Conservation (phyloP, 2,329 filamentous ascomycete species). For the Diaporthe ampelina region DNA sequence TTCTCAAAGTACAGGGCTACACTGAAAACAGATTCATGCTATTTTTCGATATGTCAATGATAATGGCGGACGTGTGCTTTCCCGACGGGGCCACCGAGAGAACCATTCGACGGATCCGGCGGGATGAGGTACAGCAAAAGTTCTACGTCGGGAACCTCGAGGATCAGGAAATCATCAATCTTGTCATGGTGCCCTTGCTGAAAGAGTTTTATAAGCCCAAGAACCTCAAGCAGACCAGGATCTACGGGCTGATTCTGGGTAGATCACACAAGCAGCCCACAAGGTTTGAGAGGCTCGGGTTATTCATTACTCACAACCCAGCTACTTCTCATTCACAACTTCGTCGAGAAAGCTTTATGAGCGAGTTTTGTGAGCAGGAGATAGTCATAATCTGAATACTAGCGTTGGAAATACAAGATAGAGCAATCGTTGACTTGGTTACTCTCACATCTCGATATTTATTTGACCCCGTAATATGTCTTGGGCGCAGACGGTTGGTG, state of each 20-base stretch:
- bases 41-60: not conserved
- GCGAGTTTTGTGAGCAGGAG: not conserved
- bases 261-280: not conserved
- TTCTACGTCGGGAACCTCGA: not conserved
- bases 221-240: no score
- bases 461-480: no score
- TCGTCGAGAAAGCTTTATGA: no score
- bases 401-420: no score
- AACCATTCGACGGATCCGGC: not conserved
- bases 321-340: no score
- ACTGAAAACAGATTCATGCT: not conserved
- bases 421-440: no score
- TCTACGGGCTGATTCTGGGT: not conserved
- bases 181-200: not conserved
- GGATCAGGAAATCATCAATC: not conserved
- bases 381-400: not conserved
- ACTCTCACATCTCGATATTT: no score
- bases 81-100: not conserved
- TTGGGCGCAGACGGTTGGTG: no score
- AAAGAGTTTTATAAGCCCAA: no score
- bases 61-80: not conserved
- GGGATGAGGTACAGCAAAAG: not conserved
- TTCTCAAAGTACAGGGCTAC: no score
- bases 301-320: not conserved
- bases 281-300: not conserved